Conservation (phyloP, 495 filamentous ascomycete species). For the Aspergillus olivimuriae region DNA sequence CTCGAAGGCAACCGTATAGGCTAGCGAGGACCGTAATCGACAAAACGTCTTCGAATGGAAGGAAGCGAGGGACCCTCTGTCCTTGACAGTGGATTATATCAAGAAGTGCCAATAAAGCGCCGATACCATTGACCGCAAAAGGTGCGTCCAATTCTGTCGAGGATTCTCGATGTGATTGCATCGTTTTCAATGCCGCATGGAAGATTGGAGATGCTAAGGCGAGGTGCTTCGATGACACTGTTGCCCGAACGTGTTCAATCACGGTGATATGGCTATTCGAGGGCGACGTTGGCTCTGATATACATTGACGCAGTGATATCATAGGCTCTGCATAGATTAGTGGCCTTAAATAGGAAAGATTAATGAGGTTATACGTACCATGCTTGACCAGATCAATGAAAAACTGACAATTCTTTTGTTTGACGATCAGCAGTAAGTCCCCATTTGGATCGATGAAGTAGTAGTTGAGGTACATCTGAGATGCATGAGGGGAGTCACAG, state of each 20-base stretch:
- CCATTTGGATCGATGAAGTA: conserved; percentile 10
- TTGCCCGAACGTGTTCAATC: too few relatives aligned
- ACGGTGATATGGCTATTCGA: too few relatives aligned
- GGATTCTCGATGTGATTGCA: conserved; percentile 2
- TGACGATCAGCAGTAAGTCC: conserved; percentile 7
- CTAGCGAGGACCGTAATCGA: conserved; percentile 43
- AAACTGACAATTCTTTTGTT: not conserved
- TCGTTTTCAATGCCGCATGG: conserved; percentile 2
- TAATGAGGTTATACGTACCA: not conserved
- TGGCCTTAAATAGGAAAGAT: too few relatives aligned
- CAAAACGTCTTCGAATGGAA: conserved; percentile 35
- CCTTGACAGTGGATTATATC: conserved; percentile 42
- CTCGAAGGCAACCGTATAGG: conserved; percentile 41
- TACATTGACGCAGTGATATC: too few relatives aligned
- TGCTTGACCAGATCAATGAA: not conserved
- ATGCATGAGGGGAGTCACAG: not conserved
- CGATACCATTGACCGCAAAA: conserved; percentile 24
- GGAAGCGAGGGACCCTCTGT: conserved; percentile 27
- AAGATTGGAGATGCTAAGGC: conserved; percentile 37
- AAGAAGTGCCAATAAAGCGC: conserved; percentile 38
- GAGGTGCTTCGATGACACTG: conserved; percentile 40
- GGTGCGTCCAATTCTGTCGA: too few relatives aligned
- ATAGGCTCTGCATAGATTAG: too few relatives aligned
- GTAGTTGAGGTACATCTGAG: not conserved
- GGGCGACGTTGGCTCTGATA: too few relatives aligned